These are phyloP conservation scores for Termitomyces sp. DNA, from an alignment of 768 basidiomycete species.

Conservation along the genomic window DNA sequence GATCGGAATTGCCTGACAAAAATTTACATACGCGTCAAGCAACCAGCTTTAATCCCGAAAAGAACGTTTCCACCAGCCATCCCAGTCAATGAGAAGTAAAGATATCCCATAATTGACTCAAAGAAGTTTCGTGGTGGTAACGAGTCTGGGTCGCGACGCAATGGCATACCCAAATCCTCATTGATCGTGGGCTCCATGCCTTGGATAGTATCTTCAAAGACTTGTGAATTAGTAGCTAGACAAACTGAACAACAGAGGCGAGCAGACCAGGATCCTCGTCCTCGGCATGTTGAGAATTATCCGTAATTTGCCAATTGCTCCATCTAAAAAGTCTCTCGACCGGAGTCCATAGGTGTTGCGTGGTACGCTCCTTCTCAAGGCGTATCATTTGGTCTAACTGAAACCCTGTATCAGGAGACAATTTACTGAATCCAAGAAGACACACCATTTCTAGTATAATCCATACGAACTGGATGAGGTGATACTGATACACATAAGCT, in stretches of 20 bases:
- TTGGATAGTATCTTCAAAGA: conserved; percentile 39
- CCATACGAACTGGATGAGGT: conserved; percentile 33
- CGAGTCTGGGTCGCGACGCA: conserved; percentile 66
- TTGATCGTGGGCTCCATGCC: conserved; percentile 38
- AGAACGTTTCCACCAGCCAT: conserved; percentile 55
- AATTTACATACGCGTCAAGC: conserved; percentile 45
- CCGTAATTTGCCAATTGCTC: conserved; percentile 41
- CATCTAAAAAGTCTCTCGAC: conserved; percentile 32
- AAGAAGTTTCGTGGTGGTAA: conserved; percentile 59
- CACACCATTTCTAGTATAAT: conserved; percentile 38
- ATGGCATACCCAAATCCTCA: conserved; percentile 51
- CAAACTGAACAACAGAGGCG: background rate
- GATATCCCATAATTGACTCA: conserved; percentile 41
- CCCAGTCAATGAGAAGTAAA: conserved; percentile 34
- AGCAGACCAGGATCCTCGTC: conserved; percentile 67
- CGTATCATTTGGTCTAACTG: conserved; percentile 55
- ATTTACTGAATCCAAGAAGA: background rate
- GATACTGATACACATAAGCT: conserved; percentile 69
- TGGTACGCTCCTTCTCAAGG: conserved; percentile 43
- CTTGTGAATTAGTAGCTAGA: background rate
- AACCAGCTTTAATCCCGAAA: conserved; percentile 67
- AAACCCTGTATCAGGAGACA: conserved; percentile 12
- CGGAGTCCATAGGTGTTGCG: conserved; percentile 55
- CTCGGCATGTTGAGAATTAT: conserved; percentile 39
- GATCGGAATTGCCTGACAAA: background rate